Conservation (phyloP, 257 asterid genomes). For the Fraxinus quadrangulata region DNA sequence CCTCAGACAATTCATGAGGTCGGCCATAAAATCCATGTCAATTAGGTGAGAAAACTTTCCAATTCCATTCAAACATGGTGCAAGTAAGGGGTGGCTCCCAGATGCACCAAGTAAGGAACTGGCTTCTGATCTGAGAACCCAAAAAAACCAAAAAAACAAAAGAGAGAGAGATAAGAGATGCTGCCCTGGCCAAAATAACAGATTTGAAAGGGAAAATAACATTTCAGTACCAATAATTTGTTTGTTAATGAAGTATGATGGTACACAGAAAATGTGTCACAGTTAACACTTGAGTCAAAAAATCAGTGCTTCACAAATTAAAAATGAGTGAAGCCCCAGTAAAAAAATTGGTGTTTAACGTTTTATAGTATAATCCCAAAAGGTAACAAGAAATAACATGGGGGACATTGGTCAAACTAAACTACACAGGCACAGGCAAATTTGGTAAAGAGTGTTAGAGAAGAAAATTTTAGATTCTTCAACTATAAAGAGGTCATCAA, state of each 20-base stretch:
- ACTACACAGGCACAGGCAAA: not conserved
- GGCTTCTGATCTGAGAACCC: slow-evolving; percentile 57
- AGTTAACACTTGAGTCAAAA: not conserved
- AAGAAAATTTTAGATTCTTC: not conserved
- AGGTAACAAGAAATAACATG: not conserved
- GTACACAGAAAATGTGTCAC: not conserved
- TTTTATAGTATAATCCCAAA: not conserved
- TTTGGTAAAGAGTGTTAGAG: not conserved
- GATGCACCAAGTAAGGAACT: slow-evolving; percentile 39
- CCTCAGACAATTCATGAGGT: slow-evolving; percentile 74
- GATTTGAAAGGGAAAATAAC: not conserved
- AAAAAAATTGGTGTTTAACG: not conserved
- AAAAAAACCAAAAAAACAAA: not conserved
- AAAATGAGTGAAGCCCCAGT: not conserved
- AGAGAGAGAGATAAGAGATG: not conserved
- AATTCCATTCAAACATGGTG: slow-evolving; percentile 84
- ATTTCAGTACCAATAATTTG: not conserved
- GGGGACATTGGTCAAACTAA: not conserved
- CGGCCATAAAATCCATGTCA: slow-evolving; percentile 94
- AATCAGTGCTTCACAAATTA: not conserved
- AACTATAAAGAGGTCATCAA: not conserved
- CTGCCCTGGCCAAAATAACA: not conserved
- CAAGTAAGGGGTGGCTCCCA: slow-evolving; percentile 78
- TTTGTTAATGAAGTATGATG: not conserved
- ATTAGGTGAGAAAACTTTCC: slow-evolving; percentile 86